These are phyloP conservation scores for Mycena belliarum DNA, from an alignment of 768 basidiomycete genomes.

Conservation along the genomic window DNA sequence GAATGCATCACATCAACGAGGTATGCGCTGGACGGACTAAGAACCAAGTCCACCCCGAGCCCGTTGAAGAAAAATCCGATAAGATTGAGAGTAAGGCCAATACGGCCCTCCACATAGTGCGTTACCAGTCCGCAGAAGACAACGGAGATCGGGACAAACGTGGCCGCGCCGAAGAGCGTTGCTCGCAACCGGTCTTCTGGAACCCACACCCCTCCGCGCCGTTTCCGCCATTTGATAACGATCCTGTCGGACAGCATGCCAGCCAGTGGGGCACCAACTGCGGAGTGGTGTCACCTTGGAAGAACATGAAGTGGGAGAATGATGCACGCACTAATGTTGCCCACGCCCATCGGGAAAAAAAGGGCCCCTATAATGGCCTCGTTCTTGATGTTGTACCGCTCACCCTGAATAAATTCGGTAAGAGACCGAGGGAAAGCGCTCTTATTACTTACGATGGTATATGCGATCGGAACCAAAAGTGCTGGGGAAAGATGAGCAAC, in stretches of 20 bases:
- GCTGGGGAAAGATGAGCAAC: slow-evolving; percentile 9
- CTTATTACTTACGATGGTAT: slow-evolving; percentile 44
- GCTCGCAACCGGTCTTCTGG: slow-evolving; percentile 56
- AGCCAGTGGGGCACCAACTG: slow-evolving; percentile 52
- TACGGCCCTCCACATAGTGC: slow-evolving; percentile 37
- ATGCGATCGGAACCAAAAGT: slow-evolving; percentile 48
- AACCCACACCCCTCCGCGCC: slow-evolving; percentile 45
- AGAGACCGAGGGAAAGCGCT: not conserved
- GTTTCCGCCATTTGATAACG: slow-evolving; percentile 38
- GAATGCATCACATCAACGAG: slow-evolving; percentile 49
- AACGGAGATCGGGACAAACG: slow-evolving; percentile 47
- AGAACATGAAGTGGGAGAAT: slow-evolving; percentile 29
- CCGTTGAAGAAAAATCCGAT: slow-evolving; percentile 45
- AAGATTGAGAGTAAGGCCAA: slow-evolving; percentile 42
- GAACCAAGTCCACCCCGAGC: slow-evolving; percentile 46
- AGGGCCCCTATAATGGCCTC: slow-evolving; percentile 42
- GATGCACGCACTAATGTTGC: slow-evolving; percentile 38
- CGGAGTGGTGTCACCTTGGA: slow-evolving; percentile 31
- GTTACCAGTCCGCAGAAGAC: slow-evolving; percentile 40
- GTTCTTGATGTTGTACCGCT: slow-evolving; percentile 41
- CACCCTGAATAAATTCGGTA: slow-evolving; percentile 34
- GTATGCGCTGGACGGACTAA: slow-evolving; percentile 49
- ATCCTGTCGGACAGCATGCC: slow-evolving; percentile 47
- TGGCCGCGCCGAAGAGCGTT: slow-evolving; percentile 36
- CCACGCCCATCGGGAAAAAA: slow-evolving; percentile 43